Evolutionary conservation across 164 flowering plant genomes (phyloP).

Genomic region (Macadamia tetraphylla): DNA sequence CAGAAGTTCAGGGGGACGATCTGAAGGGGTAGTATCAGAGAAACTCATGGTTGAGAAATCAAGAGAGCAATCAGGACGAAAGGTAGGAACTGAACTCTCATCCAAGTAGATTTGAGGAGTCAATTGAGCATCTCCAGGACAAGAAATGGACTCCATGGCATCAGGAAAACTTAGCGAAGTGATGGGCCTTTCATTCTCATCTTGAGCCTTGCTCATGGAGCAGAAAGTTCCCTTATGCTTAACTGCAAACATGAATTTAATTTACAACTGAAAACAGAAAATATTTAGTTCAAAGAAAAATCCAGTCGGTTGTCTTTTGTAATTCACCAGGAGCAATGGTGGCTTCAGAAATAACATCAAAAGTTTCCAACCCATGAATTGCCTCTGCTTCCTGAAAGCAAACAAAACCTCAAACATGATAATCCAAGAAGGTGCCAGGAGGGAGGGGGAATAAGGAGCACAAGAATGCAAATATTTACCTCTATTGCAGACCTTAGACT

Average conservation of each 20-base stretch:
- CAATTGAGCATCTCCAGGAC: constrained; percentile 13
- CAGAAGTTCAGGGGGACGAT: constrained; percentile 18
- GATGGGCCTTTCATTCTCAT: not conserved
- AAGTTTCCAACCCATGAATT: constrained; percentile 13
- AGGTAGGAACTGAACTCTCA: constrained; percentile 24
- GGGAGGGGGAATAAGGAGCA: not conserved
- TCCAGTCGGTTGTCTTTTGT: not conserved
- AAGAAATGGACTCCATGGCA: constrained; percentile 13
- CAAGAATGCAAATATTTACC: constrained; percentile 5
- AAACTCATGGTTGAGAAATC: constrained; percentile 25
- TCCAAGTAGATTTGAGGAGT: constrained; percentile 19
- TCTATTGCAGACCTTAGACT: constrained; percentile 10
- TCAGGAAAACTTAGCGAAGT: not conserved
- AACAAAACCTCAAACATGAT: not conserved
- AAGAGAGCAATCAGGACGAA: constrained; percentile 19
- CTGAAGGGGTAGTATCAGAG: constrained; percentile 13
- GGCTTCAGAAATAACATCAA: constrained; percentile 9
- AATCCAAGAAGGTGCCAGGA: not conserved
- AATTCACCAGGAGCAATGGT: constrained; percentile 10
- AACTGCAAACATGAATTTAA: not conserved
- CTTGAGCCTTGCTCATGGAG: constrained; percentile 4
- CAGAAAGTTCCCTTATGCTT: not conserved
- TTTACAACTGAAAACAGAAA: constrained; percentile 5
- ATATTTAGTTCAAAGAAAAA: not conserved
- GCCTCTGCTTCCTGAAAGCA: constrained; percentile 18